These are phyloP conservation scores for Candida glaebosa DNA, from an alignment of 805 yeast genomes.

Conservation along the genomic window DNA sequence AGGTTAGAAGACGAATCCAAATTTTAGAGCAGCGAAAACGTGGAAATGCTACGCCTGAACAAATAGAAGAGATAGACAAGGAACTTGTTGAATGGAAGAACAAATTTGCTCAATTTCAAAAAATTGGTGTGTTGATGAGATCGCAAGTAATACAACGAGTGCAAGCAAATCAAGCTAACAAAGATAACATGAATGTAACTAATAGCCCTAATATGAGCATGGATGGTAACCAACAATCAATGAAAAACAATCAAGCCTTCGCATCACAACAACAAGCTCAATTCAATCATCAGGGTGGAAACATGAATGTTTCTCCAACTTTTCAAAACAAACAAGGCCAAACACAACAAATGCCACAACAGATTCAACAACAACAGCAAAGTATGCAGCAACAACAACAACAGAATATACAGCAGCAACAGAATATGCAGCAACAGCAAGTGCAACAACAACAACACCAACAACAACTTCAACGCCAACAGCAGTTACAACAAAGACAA, in stretches of 20 bases:
- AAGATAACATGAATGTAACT: slow-evolving; percentile 6
- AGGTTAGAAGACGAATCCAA: slow-evolving; percentile 47
- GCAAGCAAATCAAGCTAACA: slow-evolving; percentile 8
- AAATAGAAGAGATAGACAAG: slow-evolving; percentile 39
- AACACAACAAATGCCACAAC: slow-evolving; percentile 4
- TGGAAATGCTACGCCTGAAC: slow-evolving; percentile 43
- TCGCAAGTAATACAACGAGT: slow-evolving; percentile 37
- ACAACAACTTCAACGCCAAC: background rate
- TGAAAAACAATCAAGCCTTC: slow-evolving; percentile 4
- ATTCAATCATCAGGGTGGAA: slow-evolving; percentile 3
- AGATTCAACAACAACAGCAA: background rate
- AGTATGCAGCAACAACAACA: slow-evolving; percentile 1
- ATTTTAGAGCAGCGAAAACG: slow-evolving; percentile 48
- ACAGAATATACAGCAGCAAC: slow-evolving; percentile 4
- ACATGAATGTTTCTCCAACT: background rate
- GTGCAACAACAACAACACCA: slow-evolving; percentile 3
- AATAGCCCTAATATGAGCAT: slow-evolving; percentile 1
- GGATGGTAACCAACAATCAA: background rate
- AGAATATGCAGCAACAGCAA: background rate
- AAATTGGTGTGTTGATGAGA: slow-evolving; percentile 46
- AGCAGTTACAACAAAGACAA: background rate
- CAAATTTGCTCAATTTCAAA: slow-evolving; percentile 48
- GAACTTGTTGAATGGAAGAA: slow-evolving; percentile 48
- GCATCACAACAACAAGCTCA: slow-evolving; percentile 10
- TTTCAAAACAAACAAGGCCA: slow-evolving; percentile 5